Percentiles rank a stretch among this genome's conserved stretches.
Conservation (phyloP, 2,329 filamentous ascomycete species). For the Aspergillus terreus region DNA sequence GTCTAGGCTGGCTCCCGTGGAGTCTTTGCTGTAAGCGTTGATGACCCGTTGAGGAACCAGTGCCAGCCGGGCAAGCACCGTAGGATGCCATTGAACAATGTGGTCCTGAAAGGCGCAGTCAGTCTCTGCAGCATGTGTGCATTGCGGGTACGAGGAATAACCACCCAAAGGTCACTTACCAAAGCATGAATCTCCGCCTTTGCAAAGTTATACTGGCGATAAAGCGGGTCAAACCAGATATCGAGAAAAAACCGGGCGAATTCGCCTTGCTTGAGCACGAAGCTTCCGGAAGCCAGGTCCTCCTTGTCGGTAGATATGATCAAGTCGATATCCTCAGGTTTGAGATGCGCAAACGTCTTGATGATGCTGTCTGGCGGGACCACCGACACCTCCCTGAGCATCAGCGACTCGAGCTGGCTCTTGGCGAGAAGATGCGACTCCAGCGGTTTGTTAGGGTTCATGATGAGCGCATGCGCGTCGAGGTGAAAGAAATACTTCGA, state of each 20-base stretch:
- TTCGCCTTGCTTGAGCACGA: constrained; percentile 76
- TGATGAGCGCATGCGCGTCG: constrained; percentile 79
- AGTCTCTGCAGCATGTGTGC: background rate
- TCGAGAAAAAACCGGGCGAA: constrained; percentile 94
- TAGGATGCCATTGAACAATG: constrained; percentile 94
- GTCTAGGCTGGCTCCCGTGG: constrained; percentile 41
- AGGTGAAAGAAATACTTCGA: constrained; percentile 83
- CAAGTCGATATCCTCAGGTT: constrained; percentile 72
- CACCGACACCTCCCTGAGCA: constrained; percentile 81
- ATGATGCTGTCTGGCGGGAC: constrained; percentile 97
- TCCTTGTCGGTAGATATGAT: constrained; percentile 80
- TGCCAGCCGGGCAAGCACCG: constrained; percentile 82
- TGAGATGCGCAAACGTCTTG: constrained; percentile 83
- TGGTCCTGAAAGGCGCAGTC: constrained; percentile 60
- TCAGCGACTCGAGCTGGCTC: constrained; percentile 66
- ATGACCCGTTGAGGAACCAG: constrained; percentile 81
- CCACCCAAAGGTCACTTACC: constrained; percentile 49
- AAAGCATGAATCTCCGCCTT: constrained; percentile 90
- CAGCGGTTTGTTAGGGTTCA: constrained; percentile 70
- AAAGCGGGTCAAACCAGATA: constrained; percentile 93
- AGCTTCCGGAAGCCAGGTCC: constrained; percentile 72
- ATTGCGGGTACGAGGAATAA: background rate
- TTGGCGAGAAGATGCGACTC: constrained; percentile 68
- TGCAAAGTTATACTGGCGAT: constrained; percentile 91
- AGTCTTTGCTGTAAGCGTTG: constrained; percentile 67